Evolutionary conservation across 2,329 filamentous ascomycete species (phyloP), one percentile per base, ranked within the genome.

Genomic region (Amphichorda felina): DNA sequence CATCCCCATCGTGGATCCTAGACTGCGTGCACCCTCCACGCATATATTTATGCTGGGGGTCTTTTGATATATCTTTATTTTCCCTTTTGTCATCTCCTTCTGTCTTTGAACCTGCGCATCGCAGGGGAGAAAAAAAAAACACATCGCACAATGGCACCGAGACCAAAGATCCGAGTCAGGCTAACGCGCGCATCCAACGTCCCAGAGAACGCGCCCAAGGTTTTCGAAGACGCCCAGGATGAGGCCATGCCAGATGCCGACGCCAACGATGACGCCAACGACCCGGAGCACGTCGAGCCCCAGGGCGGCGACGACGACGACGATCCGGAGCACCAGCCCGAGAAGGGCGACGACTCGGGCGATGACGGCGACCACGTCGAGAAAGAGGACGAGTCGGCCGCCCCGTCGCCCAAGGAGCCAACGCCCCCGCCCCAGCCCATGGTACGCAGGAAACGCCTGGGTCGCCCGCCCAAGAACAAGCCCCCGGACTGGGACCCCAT

Each of bases 401-500:
- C 40, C 18, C 32, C 36, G 15, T 66, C 62, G 2, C 56, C 50
- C 26, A 72, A 73, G 48, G 66, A 71, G 9, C 66, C 70, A 2
- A 64, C 67, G 1, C 69, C 71, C 15, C 64, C 66, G 2, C 76
- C 76, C 18, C 74, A 68, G 33, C 70, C 72, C 17, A 69, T 81
- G 31, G 70, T 86, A 40, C 75, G 83, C 36, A 75, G 81, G 50
- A 83, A 83, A 57, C 78, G 86, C 35, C 70, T 88, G n/a, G 87
- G 87, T 15, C 75, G 87, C 10, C 86, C 86, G 3, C 84, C 86
- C 1, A 93, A 91, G 68, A 88, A 87, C 53, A 72, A 77, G 34
- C 83, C 82, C 1, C 75, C 84, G 4, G 84, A 86, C 53, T 89
- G 82, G 76, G 79, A 88, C 51, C 62, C 66, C 30, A 70, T 72